A percentile compares a stretch with the other conserved stretches of the same genome.
phyloP scores from a whole-genome alignment of 1,284 basidiomycete species.

The Ustilago trichophora region DNA sequence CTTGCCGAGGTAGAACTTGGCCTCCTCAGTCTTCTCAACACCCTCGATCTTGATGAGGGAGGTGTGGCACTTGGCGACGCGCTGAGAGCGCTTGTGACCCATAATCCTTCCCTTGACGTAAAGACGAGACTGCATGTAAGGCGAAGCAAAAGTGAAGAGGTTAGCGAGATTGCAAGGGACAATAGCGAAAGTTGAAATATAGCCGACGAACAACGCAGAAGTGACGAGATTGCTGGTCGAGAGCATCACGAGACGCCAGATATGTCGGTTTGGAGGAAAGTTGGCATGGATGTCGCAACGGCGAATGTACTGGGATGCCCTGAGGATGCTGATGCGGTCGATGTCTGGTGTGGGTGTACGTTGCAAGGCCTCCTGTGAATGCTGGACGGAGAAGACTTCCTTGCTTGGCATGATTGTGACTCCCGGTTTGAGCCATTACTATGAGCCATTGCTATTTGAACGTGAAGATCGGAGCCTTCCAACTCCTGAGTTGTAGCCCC shows the following conservation, averaged over 20 bases:
- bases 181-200: neutral
- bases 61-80: conserved; percentile 93
- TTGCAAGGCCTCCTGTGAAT: neutral
- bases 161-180: conserved; percentile 1
- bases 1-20: conserved; percentile 99
- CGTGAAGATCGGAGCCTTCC: too few relatives aligned
- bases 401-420: too few relatives aligned
- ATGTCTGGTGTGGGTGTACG: too few relatives aligned
- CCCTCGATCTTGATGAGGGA: conserved; percentile 96
- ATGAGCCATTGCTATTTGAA: too few relatives aligned
- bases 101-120: conserved; percentile 97
- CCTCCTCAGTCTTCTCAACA: conserved; percentile 90
- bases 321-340: too few relatives aligned
- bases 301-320: too few relatives aligned
- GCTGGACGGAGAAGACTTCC: too few relatives aligned
- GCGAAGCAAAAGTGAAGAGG: neutral
- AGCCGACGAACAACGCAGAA: conserved; percentile 13
- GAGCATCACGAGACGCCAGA: neutral
- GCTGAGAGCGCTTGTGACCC: conserved; percentile 98
- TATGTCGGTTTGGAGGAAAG: too few relatives aligned
- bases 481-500: too few relatives aligned
- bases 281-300: too few relatives aligned
- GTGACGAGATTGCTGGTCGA: neutral
- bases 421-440: too few relatives aligned
- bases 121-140: conserved; percentile 71